phyloP scores from a whole-genome alignment of 202 grass and related monocot species.

The Digitaria exilis region DNA sequence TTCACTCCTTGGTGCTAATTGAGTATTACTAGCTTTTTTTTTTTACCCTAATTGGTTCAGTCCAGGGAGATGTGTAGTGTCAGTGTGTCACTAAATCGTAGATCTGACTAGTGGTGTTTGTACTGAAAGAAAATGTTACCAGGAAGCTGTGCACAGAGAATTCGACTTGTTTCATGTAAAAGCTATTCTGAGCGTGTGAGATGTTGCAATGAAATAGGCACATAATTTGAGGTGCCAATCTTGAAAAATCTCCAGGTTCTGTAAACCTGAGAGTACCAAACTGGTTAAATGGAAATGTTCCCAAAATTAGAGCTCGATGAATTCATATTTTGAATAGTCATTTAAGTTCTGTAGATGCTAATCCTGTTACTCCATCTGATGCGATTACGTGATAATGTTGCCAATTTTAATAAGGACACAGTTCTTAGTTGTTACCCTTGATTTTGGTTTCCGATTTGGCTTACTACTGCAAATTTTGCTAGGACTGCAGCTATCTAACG shows the following conservation, averaged over 20 bases:
- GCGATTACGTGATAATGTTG: neutral
- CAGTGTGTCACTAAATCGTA: constrained; percentile 5
- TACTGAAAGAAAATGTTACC: neutral
- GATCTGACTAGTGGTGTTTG: neutral
- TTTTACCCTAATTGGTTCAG: neutral
- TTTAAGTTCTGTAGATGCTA: neutral
- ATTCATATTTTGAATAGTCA: neutral
- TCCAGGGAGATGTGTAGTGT: neutral
- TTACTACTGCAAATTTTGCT: neutral
- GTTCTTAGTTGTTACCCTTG: neutral
- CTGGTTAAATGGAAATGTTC: neutral
- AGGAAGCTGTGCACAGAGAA: neutral
- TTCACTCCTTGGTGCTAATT: neutral
- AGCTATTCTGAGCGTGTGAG: neutral
- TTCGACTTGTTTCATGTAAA: neutral
- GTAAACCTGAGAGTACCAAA: neutral
- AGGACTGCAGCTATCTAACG: neutral
- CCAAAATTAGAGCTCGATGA: neutral
- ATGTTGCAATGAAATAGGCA: neutral
- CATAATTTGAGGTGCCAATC: neutral
- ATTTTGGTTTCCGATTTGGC: constrained; percentile 10
- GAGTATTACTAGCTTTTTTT: neutral
- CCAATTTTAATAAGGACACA: neutral
- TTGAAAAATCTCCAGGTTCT: neutral
- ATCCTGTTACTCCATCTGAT: neutral